These are phyloP conservation scores for Agaricus sinodeliciosus DNA, from an alignment of 768 basidiomycete genomes.

Conservation along the genomic window DNA sequence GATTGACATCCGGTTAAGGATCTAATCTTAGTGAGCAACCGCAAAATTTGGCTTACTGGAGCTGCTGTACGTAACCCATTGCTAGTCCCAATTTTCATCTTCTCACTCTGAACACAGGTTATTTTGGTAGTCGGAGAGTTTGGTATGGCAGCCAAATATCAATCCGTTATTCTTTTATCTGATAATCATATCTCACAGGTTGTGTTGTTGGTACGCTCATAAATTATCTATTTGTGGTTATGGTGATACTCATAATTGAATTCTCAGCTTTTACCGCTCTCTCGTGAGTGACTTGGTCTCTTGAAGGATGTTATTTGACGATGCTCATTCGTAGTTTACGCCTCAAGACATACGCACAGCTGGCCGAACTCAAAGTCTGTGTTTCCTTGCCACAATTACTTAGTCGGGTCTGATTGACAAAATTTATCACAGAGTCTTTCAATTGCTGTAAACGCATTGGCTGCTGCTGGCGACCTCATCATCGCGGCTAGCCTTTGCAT, in stretches of 20 bases:
- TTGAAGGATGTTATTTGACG: not conserved
- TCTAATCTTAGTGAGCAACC: slow-evolving; percentile 34
- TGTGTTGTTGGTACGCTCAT: slow-evolving; percentile 25
- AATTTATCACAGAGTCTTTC: slow-evolving; percentile 25
- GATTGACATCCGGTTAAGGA: not conserved
- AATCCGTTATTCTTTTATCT: not conserved
- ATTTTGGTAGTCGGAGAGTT: slow-evolving; percentile 35
- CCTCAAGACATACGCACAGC: slow-evolving; percentile 27
- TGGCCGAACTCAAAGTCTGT: slow-evolving; percentile 29
- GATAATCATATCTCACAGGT: slow-evolving; percentile 13
- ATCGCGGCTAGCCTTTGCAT: slow-evolving; percentile 36
- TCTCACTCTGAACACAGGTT: slow-evolving; percentile 14
- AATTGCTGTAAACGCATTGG: slow-evolving; percentile 35
- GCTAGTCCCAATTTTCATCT: not conserved
- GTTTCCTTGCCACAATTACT: not conserved
- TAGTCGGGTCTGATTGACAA: not conserved
- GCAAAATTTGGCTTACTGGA: slow-evolving; percentile 26
- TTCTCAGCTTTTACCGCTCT: slow-evolving; percentile 11
- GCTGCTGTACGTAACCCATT: slow-evolving; percentile 22
- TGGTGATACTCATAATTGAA: not conserved
- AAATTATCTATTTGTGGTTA: not conserved
- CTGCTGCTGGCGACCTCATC: slow-evolving; percentile 39
- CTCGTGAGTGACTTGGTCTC: slow-evolving; percentile 2
- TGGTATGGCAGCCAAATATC: slow-evolving; percentile 17
- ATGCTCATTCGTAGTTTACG: slow-evolving; percentile 2